Conservation (phyloP, 352 stramenopile species). For the Globisporangium cederbergense region DNA sequence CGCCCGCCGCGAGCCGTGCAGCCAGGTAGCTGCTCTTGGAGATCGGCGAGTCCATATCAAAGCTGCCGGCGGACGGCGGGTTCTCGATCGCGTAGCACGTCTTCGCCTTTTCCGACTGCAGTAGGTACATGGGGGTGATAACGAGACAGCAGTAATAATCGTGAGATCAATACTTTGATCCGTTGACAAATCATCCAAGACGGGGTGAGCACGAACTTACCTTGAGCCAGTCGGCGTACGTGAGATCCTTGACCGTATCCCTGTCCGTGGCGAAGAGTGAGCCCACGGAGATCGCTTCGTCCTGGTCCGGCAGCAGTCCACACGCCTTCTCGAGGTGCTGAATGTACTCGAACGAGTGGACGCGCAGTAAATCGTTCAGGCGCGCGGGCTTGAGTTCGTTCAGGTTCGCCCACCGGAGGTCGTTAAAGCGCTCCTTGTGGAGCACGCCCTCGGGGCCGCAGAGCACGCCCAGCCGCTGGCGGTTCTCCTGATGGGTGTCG, state of each 20-base stretch:
- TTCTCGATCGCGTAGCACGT: constrained; percentile 47
- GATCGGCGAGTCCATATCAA: constrained; percentile 67
- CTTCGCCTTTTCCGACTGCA: constrained; percentile 38
- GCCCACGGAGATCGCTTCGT: constrained; percentile 40
- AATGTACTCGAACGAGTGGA: constrained; percentile 66
- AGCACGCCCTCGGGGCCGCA: constrained; percentile 63
- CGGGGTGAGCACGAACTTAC: constrained; percentile 18
- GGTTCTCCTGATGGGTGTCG: constrained; percentile 69
- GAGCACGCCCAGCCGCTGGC: constrained; percentile 46
- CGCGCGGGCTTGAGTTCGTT: constrained; percentile 45
- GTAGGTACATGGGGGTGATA: not conserved
- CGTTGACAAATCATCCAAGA: constrained; percentile 3
- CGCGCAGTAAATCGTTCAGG: constrained; percentile 54
- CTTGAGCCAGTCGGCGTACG: constrained; percentile 45
- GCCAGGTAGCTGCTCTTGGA: constrained; percentile 57
- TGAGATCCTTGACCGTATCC: constrained; percentile 24
- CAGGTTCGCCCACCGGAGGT: constrained; percentile 60
- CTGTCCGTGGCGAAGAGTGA: constrained; percentile 27
- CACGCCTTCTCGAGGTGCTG: constrained; percentile 49
- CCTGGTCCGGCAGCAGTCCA: constrained; percentile 39
- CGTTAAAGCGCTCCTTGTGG: constrained; percentile 53
- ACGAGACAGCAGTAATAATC: not conserved
- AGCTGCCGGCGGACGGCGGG: constrained; percentile 40
- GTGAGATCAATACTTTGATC: not conserved
- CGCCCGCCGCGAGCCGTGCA: constrained; percentile 47